phyloP scores from a whole-genome alignment of 805 yeast genomes.

The Ogataea trehaloabstinens region DNA sequence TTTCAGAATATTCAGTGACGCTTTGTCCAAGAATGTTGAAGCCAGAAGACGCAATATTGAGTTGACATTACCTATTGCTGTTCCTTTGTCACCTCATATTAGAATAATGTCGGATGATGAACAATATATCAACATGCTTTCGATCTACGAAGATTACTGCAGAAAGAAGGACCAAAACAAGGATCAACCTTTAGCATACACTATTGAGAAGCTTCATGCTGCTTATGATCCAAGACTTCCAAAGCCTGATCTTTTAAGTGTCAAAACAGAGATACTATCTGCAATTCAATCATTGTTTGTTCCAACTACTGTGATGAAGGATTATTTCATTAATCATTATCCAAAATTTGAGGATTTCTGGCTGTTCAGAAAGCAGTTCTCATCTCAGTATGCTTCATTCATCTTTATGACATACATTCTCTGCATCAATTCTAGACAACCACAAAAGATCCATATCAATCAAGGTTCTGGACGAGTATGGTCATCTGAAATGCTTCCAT shows the following conservation, averaged over 20 bases:
- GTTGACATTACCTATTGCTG: constrained; percentile 86
- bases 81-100: constrained; percentile 93
- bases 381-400: constrained; percentile 91
- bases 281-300: constrained; percentile 86
- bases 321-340: constrained; percentile 69
- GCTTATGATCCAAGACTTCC: constrained; percentile 93
- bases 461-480: constrained; percentile 82
- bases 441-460: constrained; percentile 86
- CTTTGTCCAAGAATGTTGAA: constrained; percentile 77
- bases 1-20: constrained; percentile 83
- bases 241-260: constrained; percentile 85
- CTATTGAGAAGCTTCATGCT: constrained; percentile 80
- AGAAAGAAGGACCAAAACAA: constrained; percentile 66
- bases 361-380: constrained; percentile 93
- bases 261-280: constrained; percentile 85
- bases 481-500: constrained; percentile 95
- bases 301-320: constrained; percentile 79
- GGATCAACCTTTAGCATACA: constrained; percentile 87
- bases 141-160: constrained; percentile 88
- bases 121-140: constrained; percentile 68
- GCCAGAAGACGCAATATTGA: constrained; percentile 81
- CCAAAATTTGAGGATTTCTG: constrained; percentile 90
- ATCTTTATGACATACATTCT: constrained; percentile 91
- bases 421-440: constrained; percentile 89
- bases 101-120: constrained; percentile 84